Base-by-base conservation (phyloP, 805 yeast species). In the Pichia phayaonensis region DNA sequence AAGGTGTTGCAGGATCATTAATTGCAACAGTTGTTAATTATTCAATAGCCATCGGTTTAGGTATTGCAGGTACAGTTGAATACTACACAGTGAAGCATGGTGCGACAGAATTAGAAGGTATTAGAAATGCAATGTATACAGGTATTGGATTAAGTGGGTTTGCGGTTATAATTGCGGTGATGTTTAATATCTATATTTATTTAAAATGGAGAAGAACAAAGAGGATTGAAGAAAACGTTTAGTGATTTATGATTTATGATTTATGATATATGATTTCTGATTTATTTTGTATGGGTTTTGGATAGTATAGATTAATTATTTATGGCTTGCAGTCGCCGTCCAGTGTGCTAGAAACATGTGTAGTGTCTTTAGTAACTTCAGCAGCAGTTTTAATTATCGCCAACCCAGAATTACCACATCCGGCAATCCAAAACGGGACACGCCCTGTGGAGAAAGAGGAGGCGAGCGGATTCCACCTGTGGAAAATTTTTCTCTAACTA, bases 1-100 rank as follows among this genome's bases (percentile, higher is more conserved):
- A 86, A 65, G 94, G 92, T 10, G 78, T 83, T 75, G 90, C 90
- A 0, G 90, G 89, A 0, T 82, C 89, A 0, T 67, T 86, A 46
- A 82, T 84, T 5, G 74, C 83, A 21, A 84, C 94, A 0, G 79
- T 83, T 57, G 79, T 83, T 13, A 86, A 83, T 62, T 86, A 86
- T 61, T 80, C 90, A 0, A 83, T 79, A 61, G 80, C 90, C 0
- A 62, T 85, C n/a, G 80, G 83, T 38, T 67, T 86, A 31, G 92
- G 90, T 11, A 69, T 86, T 42, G 84, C 86, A 3, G 81, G 82
- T n/a, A 79, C 84, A 2, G 84, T 82, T 3, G 86, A 84, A 56
- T 67, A 65, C 21, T 67, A 75, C 48, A 59, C 72, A 0, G 56
- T 63, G n/a, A 54, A 58, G 16, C 48, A 58, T 15, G 66, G 67